Evolutionary conservation across 2,329 filamentous ascomycete genomes (phyloP).

Genomic region (Talaromyces sp.): DNA sequence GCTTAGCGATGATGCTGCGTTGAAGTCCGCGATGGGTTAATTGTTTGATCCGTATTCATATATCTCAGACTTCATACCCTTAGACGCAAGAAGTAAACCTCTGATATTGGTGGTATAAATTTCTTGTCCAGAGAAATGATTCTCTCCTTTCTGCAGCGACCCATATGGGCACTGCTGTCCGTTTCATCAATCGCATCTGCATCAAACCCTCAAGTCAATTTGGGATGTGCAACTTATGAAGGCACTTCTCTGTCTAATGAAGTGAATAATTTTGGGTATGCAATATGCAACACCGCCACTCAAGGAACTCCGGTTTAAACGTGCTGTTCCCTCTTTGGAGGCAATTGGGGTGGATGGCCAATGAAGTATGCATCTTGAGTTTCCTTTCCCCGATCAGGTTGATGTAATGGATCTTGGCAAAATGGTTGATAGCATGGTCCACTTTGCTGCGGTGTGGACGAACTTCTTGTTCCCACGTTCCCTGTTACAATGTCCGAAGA

Average conservation of each 20-base stretch:
- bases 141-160: background rate
- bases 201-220: background rate
- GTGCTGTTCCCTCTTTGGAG: background rate
- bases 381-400: background rate
- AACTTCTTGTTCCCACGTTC: background rate
- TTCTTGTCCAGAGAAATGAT: background rate
- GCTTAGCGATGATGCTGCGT: background rate
- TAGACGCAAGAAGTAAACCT: background rate
- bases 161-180: background rate
- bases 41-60: background rate
- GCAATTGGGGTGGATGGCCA: background rate
- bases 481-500: background rate
- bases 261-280: background rate
- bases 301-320: background rate
- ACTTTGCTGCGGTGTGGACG: background rate
- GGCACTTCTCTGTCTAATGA: background rate
- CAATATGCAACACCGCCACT: background rate
- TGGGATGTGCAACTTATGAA: background rate
- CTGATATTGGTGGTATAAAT: background rate
- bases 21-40: background rate
- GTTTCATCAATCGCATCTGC: background rate
- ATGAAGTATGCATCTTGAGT: background rate
- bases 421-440: background rate
- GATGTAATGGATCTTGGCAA: background rate
- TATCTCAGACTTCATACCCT: background rate